A percentile compares a stretch with the other conserved stretches of the same genome.
phyloP scores from a whole-genome alignment of 73 alveolate species.

The Symbiodinium pilosum region DNA sequence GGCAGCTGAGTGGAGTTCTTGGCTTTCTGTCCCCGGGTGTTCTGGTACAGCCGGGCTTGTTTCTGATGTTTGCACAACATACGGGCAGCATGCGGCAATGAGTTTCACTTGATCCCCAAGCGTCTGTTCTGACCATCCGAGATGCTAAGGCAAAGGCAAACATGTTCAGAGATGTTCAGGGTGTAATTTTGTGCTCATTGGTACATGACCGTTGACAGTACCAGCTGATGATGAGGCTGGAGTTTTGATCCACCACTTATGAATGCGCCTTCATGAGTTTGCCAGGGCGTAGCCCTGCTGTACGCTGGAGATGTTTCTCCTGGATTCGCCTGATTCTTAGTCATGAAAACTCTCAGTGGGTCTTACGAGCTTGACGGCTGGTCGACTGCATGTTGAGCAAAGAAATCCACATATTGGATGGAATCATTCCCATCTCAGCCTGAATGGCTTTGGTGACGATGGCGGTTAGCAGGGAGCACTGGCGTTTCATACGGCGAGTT shows the following conservation, averaged over 20 bases:
- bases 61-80: neutral
- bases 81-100: no score
- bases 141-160: neutral
- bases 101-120: no score
- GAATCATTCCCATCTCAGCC: no score
- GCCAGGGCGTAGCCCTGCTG: neutral
- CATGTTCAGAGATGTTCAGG: neutral
- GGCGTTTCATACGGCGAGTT: no score
- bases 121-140: no score
- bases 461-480: no score
- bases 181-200: neutral
- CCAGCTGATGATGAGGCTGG: no score
- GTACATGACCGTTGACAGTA: neutral
- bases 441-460: no score
- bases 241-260: no score
- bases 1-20: neutral
- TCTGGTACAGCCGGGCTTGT: neutral
- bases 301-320: neutral
- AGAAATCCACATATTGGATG: no score
- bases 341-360: neutral
- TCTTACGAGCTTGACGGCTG: neutral
- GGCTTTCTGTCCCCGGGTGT: neutral
- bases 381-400: neutral
- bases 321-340: neutral
- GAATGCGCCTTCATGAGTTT: no score